Percentiles rank a stretch among this genome's conserved stretches.
Evolutionary conservation across 805 yeast genomes (phyloP).

Genomic region (Candida chilensis): DNA sequence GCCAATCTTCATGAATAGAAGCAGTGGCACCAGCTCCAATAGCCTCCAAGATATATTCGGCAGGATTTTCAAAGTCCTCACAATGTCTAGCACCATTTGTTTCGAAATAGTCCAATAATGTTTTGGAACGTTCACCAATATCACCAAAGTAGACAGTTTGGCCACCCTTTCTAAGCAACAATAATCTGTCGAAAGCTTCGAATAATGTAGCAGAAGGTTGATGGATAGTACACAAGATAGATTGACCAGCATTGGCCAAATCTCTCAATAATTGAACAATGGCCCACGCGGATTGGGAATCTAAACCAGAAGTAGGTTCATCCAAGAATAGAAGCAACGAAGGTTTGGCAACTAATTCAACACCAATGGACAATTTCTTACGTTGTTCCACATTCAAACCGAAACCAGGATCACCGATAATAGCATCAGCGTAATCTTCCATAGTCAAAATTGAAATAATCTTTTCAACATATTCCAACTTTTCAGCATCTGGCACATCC

Average conservation of each 20-base stretch:
- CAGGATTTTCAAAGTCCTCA: slow-evolving; percentile 24
- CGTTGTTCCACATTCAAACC: slow-evolving; percentile 35
- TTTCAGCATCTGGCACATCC: slow-evolving; percentile 28
- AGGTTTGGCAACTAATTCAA: slow-evolving; percentile 39
- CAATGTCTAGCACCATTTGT: slow-evolving; percentile 24
- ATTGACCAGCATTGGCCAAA: slow-evolving; percentile 38
- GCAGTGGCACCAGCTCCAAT: slow-evolving; percentile 39
- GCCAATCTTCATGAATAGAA: slow-evolving; percentile 14
- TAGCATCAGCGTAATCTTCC: slow-evolving; percentile 44
- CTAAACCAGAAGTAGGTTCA: slow-evolving; percentile 47
- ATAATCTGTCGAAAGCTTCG: slow-evolving; percentile 35
- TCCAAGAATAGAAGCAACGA: slow-evolving; percentile 34
- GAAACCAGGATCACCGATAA: slow-evolving; percentile 34
- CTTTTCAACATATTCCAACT: slow-evolving; percentile 41
- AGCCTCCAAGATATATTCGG: slow-evolving; percentile 34
- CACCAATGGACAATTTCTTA: slow-evolving; percentile 33
- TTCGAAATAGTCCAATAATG: slow-evolving; percentile 23
- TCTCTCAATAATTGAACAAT: slow-evolving; percentile 34
- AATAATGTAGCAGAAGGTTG: slow-evolving; percentile 44
- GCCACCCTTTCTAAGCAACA: slow-evolving; percentile 42
- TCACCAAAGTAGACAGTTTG: slow-evolving; percentile 33
- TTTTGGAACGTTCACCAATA: slow-evolving; percentile 21
- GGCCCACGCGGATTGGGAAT: slow-evolving; percentile 43
- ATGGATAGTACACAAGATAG: slow-evolving; percentile 47
- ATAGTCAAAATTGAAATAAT: slow-evolving; percentile 41